These are phyloP conservation scores for Pythium dissotocum DNA, from an alignment of 352 stramenopile species.

Conservation along the genomic window DNA sequence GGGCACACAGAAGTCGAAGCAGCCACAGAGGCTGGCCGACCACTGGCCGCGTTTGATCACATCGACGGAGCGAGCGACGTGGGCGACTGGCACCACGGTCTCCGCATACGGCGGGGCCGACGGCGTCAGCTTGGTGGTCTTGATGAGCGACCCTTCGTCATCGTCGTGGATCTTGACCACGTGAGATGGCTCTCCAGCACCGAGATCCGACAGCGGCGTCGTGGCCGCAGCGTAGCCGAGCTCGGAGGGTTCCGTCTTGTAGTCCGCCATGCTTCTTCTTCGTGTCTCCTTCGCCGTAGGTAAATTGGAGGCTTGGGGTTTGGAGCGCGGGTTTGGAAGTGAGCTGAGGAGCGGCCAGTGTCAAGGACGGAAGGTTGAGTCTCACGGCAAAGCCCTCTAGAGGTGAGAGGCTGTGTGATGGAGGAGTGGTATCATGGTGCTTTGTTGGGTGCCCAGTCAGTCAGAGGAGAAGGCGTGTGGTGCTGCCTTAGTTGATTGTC, in stretches of 20 bases:
- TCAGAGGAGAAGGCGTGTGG: too few species aligned
- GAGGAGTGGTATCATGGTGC: too few species aligned
- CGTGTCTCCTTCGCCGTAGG: not conserved
- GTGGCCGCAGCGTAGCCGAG: not conserved
- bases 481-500: too few species aligned
- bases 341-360: not conserved
- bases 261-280: not conserved
- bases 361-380: too few species aligned
- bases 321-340: not conserved
- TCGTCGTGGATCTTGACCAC: not conserved
- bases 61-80: not conserved
- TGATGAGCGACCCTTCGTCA: not conserved
- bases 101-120: not conserved
- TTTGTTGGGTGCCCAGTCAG: too few species aligned
- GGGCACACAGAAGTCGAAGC: slow-evolving; percentile 21
- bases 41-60: slow-evolving; percentile 12
- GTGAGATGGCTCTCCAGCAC: not conserved
- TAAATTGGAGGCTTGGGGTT: not conserved
- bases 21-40: slow-evolving; percentile 19
- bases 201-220: not conserved
- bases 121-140: not conserved
- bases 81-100: not conserved
- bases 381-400: too few species aligned
- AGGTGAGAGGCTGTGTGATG: too few species aligned
- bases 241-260: not conserved